Evolutionary conservation across 345 rosid species (phyloP).

Genomic region (Dovyalis caffra): DNA sequence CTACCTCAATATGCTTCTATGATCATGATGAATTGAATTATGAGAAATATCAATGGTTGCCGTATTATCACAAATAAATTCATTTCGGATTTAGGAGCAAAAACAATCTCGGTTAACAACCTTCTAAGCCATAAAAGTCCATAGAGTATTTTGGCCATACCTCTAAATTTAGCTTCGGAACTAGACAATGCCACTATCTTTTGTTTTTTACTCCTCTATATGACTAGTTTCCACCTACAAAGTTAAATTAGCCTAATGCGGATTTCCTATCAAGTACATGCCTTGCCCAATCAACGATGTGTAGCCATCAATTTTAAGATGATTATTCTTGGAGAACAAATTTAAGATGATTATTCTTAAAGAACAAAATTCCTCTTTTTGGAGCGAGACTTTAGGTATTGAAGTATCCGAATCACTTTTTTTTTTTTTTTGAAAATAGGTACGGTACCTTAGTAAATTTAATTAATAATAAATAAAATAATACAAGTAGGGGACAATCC

Average conservation of each 20-base stretch:
- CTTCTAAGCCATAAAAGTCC: not conserved
- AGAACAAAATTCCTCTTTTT: accelerated
- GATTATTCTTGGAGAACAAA: not conserved
- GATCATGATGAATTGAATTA: not conserved
- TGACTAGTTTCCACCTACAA: not conserved
- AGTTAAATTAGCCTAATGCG: too few relatives aligned
- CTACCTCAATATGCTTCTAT: not conserved
- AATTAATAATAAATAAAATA: too few relatives aligned
- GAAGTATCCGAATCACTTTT: not conserved
- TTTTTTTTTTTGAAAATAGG: too few relatives aligned
- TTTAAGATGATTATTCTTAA: too few relatives aligned
- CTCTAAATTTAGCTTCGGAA: not conserved
- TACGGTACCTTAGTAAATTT: too few relatives aligned
- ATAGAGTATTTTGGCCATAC: not conserved
- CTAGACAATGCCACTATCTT: too few relatives aligned
- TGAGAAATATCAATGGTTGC: not conserved
- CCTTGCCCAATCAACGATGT: not conserved
- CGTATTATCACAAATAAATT: not conserved
- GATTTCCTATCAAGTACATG: not conserved
- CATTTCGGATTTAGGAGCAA: not conserved
- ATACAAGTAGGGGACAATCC: too few relatives aligned
- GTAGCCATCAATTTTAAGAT: not conserved
- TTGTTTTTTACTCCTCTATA: not conserved
- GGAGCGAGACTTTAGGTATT: not conserved
- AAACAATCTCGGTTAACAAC: not conserved